Evolutionary conservation across 2,329 filamentous ascomycete genomes (phyloP), one percentile per base, ranked within the genome.

Genomic region (Helicocarpus griseus): DNA sequence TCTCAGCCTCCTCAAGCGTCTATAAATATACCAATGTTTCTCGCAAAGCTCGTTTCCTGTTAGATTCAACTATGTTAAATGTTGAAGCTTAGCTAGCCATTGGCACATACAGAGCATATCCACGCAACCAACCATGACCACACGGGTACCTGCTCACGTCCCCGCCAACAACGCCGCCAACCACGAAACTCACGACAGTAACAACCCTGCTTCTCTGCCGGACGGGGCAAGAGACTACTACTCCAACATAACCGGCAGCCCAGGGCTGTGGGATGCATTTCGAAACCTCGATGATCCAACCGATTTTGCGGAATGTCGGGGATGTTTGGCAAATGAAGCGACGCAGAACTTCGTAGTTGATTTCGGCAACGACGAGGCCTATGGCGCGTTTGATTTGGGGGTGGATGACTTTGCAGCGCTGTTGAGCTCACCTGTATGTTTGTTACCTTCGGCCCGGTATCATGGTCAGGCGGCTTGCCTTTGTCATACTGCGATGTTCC

Each of bases 271-370:
- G 24, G 29, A 54, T 13, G 63, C 60, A 39, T 70, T 71, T 50
- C 55, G 61, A 21, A 58, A 71, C 50, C 70, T 73, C 21, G 70
- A 73, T 36, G 61, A 70, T 21, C 53, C 60, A 11, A 47, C 24
- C 3, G 55, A 65, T 52, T 71, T 71, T 52, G 46, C 46, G 17
- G 29, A 52, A 4, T 69, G 65, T 45, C 56, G 64, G 46, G 54
- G 55, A 5, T 58, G 55, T 11, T 54, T 73, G 4, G 43, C 61
- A 35, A 58, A 65, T 40, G 54, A 63, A 11, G 52, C 53, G 1
- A 70, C 69, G 0, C 56, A 54, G 11, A 73, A 72, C 54, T 73
- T 73, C 51, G 63, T 71, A 24, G 59, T 73, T 35, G 69, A 73
- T 54, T 73, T 73, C 53, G 69, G 71, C 13, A 65, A 68, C 35